Conservation (phyloP, 495 filamentous ascomycete genomes). For the Podospora pseudoanserina region DNA sequence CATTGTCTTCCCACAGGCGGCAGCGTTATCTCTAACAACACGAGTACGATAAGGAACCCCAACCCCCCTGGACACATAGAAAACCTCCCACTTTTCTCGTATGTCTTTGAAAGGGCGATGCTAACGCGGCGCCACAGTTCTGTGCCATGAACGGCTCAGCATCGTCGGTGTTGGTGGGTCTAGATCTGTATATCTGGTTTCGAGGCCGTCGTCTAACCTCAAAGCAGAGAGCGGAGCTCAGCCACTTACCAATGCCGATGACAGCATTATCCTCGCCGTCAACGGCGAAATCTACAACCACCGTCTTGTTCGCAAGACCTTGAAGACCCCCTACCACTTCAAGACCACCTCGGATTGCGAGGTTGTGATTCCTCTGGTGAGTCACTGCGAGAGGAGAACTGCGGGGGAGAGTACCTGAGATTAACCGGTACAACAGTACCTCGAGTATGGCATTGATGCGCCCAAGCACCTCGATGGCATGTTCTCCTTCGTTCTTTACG, state of each 20-base stretch:
- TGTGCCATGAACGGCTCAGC: constrained; percentile 93
- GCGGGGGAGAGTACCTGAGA: not conserved
- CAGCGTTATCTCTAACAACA: constrained; percentile 81
- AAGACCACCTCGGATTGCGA: constrained; percentile 98
- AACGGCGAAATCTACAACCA: constrained; percentile 99
- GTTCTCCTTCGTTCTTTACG: constrained; percentile 98
- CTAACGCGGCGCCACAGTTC: constrained; percentile 56
- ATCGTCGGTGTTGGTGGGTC: constrained; percentile 93
- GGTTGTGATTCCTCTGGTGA: constrained; percentile 93
- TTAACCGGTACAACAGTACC: constrained; percentile 56
- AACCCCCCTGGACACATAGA: constrained; percentile 1
- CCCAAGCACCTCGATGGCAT: constrained; percentile 96
- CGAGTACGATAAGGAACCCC: constrained; percentile 55
- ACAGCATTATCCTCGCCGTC: constrained; percentile 84
- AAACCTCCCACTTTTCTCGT: not conserved
- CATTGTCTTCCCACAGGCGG: constrained; percentile 57
- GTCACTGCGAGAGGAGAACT: not conserved
- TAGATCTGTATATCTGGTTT: constrained; percentile 21
- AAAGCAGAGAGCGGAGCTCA: constrained; percentile 83
- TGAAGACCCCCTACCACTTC: constrained; percentile 82
- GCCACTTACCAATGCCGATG: constrained; percentile 88
- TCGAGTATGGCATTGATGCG: constrained; percentile 86
- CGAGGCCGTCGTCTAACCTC: constrained; percentile 29
- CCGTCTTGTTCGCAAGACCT: constrained; percentile 77
- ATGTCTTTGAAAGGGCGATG: not conserved